A percentile compares a stretch with the other conserved stretches of the same genome.
Evolutionary conservation across 1,284 basidiomycete species (phyloP).

Genomic region (Cryptococcus hybrid): DNA sequence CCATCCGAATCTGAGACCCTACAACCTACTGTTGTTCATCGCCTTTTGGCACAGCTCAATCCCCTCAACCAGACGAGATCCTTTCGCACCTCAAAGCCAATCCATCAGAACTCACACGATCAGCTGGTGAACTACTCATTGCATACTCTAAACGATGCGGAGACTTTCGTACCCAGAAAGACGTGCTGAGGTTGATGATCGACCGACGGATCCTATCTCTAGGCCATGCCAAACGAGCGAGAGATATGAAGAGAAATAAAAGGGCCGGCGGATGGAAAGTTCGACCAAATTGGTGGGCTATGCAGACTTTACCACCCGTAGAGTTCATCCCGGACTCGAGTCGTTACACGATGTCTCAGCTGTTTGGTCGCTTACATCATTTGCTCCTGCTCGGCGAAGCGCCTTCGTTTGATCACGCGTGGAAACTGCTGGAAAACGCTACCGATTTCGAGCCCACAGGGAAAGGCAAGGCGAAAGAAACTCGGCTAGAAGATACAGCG

Average conservation of each 20-base stretch:
- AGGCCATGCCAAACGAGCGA: neutral
- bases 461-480: neutral
- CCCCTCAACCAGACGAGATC: constrained; percentile 9
- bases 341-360: neutral
- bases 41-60: constrained; percentile 3
- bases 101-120: constrained; percentile 2
- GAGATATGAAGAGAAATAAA: neutral
- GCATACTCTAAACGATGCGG: constrained; percentile 9
- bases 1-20: neutral
- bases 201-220: constrained; percentile 6
- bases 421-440: constrained; percentile 1
- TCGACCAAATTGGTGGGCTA: constrained; percentile 13
- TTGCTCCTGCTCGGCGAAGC: constrained; percentile 7
- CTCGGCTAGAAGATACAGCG: neutral
- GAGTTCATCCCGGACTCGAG: neutral
- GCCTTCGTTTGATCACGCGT: constrained; percentile 4
- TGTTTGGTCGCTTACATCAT: constrained; percentile 9
- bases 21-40: constrained; percentile 3
- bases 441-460: neutral
- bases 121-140: constrained; percentile 4
- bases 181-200: constrained; percentile 5
- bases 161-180: constrained; percentile 8
- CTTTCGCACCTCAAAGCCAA: constrained; percentile 3
- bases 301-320: constrained; percentile 10
- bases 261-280: neutral